These are phyloP conservation scores for Ogataea siamensis DNA, from an alignment of 805 yeast genomes.

Conservation along the genomic window DNA sequence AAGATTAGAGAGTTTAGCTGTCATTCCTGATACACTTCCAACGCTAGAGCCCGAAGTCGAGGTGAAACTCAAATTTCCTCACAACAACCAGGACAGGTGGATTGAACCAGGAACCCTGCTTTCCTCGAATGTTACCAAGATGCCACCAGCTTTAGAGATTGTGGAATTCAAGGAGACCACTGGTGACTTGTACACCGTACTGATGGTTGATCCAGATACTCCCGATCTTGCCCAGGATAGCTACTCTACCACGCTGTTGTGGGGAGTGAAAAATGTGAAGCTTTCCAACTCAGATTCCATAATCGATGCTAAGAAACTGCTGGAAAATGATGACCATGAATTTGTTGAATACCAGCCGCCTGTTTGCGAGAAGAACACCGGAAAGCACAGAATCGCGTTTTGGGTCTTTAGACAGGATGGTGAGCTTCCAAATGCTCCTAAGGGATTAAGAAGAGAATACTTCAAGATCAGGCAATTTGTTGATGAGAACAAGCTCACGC, in stretches of 20 bases:
- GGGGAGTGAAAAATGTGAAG: constrained; percentile 70
- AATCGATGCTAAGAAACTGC: constrained; percentile 45
- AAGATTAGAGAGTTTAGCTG: constrained; percentile 78
- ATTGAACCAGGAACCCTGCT: constrained; percentile 75
- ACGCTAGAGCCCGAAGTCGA: constrained; percentile 80
- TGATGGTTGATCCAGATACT: constrained; percentile 87
- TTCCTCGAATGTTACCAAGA: constrained; percentile 68
- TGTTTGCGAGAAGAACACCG: constrained; percentile 84
- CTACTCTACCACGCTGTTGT: constrained; percentile 68
- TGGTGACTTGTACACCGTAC: constrained; percentile 65
- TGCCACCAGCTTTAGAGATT: constrained; percentile 75
- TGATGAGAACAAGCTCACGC: constrained; percentile 49
- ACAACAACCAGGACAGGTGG: constrained; percentile 63
- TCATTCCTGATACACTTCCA: constrained; percentile 92
- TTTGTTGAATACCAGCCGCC: constrained; percentile 73
- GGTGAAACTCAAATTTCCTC: constrained; percentile 72
- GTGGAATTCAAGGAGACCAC: constrained; percentile 61
- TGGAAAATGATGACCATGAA: constrained; percentile 38
- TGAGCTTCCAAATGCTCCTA: constrained; percentile 23
- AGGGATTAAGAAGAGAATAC: constrained; percentile 38
- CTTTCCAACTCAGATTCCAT: constrained; percentile 56
- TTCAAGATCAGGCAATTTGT: constrained; percentile 77
- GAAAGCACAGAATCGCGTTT: constrained; percentile 75
- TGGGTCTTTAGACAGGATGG: constrained; percentile 84
- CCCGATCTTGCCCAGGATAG: constrained; percentile 74